phyloP scores from a whole-genome alignment of 1,284 basidiomycete species.

The Golubevia pallescens region DNA sequence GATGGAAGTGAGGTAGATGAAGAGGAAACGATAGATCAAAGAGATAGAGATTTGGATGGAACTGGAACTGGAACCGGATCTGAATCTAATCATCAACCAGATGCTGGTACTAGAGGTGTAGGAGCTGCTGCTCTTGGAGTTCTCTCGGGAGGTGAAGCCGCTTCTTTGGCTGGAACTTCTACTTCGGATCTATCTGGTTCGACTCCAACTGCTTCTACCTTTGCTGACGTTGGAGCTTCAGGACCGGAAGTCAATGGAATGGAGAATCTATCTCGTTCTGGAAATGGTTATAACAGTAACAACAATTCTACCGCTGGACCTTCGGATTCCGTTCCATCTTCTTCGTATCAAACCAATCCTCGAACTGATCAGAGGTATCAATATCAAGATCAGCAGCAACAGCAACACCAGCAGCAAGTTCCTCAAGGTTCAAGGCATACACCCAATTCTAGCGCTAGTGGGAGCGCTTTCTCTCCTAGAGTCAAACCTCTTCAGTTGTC shows the following conservation, averaged over 20 bases:
- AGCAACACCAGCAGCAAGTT: not conserved
- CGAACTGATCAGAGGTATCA: slow-evolving; percentile 4
- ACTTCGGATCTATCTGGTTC: not conserved
- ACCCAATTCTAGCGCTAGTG: slow-evolving; percentile 4
- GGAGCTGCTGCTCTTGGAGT: not conserved
- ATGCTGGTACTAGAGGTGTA: not conserved
- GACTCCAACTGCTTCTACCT: not conserved
- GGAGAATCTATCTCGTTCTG: not conserved
- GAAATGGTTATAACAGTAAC: not conserved
- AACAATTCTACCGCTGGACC: not conserved
- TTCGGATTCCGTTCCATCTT: not conserved
- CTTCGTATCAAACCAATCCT: slow-evolving; percentile 1
- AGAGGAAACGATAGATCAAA: not conserved
- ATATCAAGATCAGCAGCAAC: not conserved
- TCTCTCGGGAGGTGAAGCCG: not conserved
- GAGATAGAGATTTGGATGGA: not conserved
- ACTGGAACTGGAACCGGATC: no score
- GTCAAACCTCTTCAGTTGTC: slow-evolving; percentile 1
- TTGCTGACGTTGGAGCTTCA: not conserved
- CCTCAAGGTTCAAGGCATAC: not conserved
- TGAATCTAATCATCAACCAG: not conserved
- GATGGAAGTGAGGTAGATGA: slow-evolving; percentile 34
- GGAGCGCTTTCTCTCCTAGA: slow-evolving; percentile 2
- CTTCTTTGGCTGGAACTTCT: not conserved
- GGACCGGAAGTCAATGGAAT: not conserved